A percentile compares a stretch with the other conserved stretches of the same genome.
Evolutionary conservation across 768 basidiomycete species (phyloP).

Genomic region (Panellus pusillus): DNA sequence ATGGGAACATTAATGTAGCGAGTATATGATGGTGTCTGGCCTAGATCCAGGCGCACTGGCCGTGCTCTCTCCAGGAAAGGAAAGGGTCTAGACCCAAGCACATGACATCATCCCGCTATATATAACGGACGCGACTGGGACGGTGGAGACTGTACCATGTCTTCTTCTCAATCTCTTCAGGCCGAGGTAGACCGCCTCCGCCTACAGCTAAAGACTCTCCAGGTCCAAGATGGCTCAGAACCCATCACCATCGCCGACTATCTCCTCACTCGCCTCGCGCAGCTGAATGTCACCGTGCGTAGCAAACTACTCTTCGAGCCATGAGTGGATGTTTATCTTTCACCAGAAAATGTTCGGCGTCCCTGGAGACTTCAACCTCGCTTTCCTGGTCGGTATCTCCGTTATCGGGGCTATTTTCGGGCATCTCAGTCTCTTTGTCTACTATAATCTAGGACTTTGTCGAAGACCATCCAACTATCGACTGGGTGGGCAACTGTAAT

Average conservation of each 20-base stretch:
- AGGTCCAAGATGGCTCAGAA: constrained; percentile 37
- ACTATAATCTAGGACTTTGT: constrained; percentile 61
- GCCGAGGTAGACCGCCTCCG: constrained; percentile 48
- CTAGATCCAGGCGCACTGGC: too few species aligned
- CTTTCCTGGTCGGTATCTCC: constrained; percentile 45
- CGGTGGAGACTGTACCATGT: not conserved
- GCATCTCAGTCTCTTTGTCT: not conserved
- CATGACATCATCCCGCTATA: not conserved
- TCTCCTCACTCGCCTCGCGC: constrained; percentile 59
- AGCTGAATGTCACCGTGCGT: constrained; percentile 62
- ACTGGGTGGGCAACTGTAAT: constrained; percentile 90
- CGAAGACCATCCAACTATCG: constrained; percentile 73
- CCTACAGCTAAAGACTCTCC: constrained; percentile 43
- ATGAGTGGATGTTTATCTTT: not conserved
- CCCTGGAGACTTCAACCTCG: constrained; percentile 87
- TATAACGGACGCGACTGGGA: too few species aligned
- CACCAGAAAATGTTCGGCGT: constrained; percentile 77
- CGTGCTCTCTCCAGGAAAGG: too few species aligned
- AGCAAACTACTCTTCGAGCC: too few species aligned
- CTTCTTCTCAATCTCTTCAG: constrained; percentile 33
- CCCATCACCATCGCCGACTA: constrained; percentile 58
- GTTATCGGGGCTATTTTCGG: not conserved
- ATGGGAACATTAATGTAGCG: not conserved
- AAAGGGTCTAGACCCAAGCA: not conserved
- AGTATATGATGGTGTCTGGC: not conserved